Base-by-base conservation (phyloP, 2,329 filamentous ascomycete species). In the Pyrenophora tritici-repentis region DNA sequence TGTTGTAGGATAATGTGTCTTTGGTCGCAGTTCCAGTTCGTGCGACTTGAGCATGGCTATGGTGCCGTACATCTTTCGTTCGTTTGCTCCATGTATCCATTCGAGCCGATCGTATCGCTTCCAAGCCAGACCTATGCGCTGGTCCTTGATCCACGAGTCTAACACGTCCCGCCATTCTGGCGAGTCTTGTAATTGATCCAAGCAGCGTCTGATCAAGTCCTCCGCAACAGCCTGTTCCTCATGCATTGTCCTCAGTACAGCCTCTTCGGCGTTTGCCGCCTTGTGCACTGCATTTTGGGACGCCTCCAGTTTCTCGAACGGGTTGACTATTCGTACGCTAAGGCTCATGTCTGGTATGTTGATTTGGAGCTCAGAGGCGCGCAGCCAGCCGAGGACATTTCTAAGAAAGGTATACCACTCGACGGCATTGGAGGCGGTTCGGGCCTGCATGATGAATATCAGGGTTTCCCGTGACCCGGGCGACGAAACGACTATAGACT, bases 321-420 rank as follows among this genome's bases (percentile, higher is more conserved):
- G 85, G 56, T 86, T 79, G 6, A 82, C 77, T 37, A 88, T 78
- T 18, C 79, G 73, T 22, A 88, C 70, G 24, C 78, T 82, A 22
- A 88, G 77, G 40, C 79, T 81, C 40, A 88, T 75, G 63, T 87
- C 84, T 2, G 86, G 86, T 9, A 88, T 81, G 53, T 82, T 79
- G 58, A 88, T 79, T 46, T 84, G 78, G 8, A 88, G 74, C 26
- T 79, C 80, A 32, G 77, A 75, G 4, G 83, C 77, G 46, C 83
- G 78, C 38, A 78, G 76, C 78, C 80, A 83, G 32, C 86, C 86
- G 16, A 88, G 73, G 6, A 81, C 75, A 44, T 83, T 81, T 10
- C 81, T 77, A 12, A 88, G 74, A 56, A 87, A 87, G 0, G 85
- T 87, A 64, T 85, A 87, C 86, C 86, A 88, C 65, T 88, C 86